phyloP scores from a whole-genome alignment of 306 rosid species.

The Trichosanthes truncata region DNA sequence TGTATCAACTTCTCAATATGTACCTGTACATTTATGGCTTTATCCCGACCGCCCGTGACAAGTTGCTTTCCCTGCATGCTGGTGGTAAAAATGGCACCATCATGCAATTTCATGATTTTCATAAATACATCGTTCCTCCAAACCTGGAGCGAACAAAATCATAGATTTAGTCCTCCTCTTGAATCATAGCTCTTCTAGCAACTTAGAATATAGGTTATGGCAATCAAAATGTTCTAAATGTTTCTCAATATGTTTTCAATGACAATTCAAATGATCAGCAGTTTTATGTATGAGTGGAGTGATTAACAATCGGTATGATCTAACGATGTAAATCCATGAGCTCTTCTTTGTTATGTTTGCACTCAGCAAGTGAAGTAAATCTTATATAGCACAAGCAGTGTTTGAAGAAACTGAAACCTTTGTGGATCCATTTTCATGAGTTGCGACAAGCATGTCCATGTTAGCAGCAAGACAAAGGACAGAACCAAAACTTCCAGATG shows the following conservation, averaged over 20 bases:
- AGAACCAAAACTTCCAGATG: slow-evolving; percentile 39
- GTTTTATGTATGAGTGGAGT: background rate
- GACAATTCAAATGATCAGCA: background rate
- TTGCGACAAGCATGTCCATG: slow-evolving; percentile 58
- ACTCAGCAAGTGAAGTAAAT: background rate
- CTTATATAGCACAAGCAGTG: slow-evolving; percentile 12
- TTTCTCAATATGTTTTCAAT: background rate
- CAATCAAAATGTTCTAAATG: background rate
- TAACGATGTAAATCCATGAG: background rate
- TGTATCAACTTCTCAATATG: slow-evolving; percentile 8
- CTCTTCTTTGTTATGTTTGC: background rate
- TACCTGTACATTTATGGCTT: slow-evolving; percentile 77
- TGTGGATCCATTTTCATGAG: slow-evolving; percentile 67
- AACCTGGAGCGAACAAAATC: slow-evolving; percentile 40
- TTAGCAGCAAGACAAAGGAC: slow-evolving; percentile 49
- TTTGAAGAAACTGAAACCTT: slow-evolving; percentile 44
- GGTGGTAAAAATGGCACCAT: slow-evolving; percentile 58
- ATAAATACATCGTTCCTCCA: slow-evolving; percentile 71
- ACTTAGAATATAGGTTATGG: background rate
- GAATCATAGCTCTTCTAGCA: background rate
- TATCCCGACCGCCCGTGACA: slow-evolving; percentile 86
- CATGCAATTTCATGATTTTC: slow-evolving; percentile 46
- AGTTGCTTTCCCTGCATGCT: slow-evolving; percentile 54
- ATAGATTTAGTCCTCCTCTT: slow-evolving; percentile 8
- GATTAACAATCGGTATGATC: background rate